phyloP scores from a whole-genome alignment of 2,329 filamentous ascomycete genomes.

The Botryosphaeria dothidea region DNA sequence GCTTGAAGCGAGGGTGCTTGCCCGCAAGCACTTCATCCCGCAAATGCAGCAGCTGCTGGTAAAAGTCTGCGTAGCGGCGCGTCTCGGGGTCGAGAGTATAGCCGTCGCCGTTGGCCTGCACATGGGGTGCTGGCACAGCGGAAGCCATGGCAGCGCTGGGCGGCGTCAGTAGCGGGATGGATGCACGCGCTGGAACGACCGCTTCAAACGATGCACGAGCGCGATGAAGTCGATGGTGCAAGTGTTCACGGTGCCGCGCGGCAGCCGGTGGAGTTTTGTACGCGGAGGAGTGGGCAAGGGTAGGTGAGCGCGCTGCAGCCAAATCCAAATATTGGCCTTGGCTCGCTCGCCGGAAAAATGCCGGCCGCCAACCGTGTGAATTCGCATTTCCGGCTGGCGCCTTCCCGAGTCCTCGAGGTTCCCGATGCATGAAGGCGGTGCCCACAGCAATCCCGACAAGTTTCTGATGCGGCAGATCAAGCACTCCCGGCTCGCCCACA shows the following conservation, averaged over 20 bases:
- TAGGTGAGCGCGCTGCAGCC: background rate
- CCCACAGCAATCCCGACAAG: no score
- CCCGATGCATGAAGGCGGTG: background rate
- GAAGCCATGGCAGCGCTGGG: conserved; percentile 19
- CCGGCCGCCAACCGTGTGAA: background rate
- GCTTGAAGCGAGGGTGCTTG: conserved; percentile 64
- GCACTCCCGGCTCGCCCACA: no score
- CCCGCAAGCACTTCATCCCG: conserved; percentile 80
- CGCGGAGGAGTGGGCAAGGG: background rate
- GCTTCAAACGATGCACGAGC: conserved; percentile 1
- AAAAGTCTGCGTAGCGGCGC: conserved; percentile 53
- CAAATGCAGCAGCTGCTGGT: conserved; percentile 78
- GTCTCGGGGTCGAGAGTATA: conserved; percentile 36
- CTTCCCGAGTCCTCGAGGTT: background rate
- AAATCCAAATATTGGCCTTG: conserved; percentile 11
- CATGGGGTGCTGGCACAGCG: conserved; percentile 24
- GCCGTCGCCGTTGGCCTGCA: conserved; percentile 34
- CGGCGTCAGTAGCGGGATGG: background rate
- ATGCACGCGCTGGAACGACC: background rate
- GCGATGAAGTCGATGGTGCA: conserved; percentile 6
- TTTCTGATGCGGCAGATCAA: background rate
- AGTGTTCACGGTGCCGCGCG: conserved; percentile 11
- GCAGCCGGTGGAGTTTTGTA: conserved; percentile 10
- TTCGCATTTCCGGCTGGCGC: background rate
- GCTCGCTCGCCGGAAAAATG: background rate